A percentile compares a stretch with the other conserved stretches of the same genome.
Evolutionary conservation across 495 filamentous ascomycete genomes (phyloP).

Genomic region (Penicillium malachiteum): DNA sequence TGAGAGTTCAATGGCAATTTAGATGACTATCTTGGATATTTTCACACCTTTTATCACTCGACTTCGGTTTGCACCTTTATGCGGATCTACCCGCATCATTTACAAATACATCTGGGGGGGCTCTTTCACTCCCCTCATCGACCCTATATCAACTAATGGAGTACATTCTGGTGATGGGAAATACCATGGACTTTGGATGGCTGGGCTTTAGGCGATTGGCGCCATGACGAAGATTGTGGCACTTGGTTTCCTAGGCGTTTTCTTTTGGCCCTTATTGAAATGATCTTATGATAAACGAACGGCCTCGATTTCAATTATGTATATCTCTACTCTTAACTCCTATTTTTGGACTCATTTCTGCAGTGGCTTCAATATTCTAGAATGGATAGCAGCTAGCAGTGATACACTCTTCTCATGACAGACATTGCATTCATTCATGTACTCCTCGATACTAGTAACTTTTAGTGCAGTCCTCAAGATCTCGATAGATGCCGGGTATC

Average conservation of each 20-base stretch:
- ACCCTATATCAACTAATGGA: neutral
- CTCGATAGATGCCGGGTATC: no score
- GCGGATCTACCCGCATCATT: no score
- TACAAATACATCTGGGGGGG: no score
- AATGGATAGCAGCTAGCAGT: neutral
- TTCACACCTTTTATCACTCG: no score
- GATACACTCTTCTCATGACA: neutral
- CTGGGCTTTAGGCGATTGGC: neutral
- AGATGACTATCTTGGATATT: no score
- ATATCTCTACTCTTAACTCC: conserved; percentile 8
- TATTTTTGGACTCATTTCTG: neutral
- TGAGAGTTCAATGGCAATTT: no score
- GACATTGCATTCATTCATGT: neutral
- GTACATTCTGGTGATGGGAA: neutral
- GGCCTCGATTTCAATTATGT: neutral
- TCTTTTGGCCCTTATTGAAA: conserved; percentile 2
- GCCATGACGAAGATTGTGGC: neutral
- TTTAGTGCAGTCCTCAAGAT: no score
- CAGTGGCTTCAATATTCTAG: neutral
- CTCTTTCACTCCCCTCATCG: neutral
- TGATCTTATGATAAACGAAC: conserved; percentile 18
- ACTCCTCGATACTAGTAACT: neutral
- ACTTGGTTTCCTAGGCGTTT: neutral
- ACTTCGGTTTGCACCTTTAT: no score
- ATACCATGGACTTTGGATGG: neutral